Evolutionary conservation across 495 filamentous ascomycete species (phyloP).

Genomic region (Xylaria bambusicola): DNA sequence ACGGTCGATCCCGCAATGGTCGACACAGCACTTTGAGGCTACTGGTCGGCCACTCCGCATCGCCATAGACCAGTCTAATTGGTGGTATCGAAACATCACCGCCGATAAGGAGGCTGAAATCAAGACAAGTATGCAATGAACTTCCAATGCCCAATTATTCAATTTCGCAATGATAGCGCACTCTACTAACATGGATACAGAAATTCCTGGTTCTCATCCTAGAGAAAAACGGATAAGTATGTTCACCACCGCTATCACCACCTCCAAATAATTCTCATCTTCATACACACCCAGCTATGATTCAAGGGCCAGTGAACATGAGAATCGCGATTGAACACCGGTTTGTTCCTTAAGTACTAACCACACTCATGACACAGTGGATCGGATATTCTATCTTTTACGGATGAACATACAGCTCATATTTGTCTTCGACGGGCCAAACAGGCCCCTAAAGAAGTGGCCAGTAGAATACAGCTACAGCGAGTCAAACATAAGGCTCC

Average conservation of each 20-base stretch:
- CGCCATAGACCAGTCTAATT: constrained; percentile 25
- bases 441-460: constrained; percentile 21
- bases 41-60: constrained; percentile 23
- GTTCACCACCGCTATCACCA: neutral
- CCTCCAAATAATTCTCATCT: neutral
- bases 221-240: constrained; percentile 22
- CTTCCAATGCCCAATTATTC: no score
- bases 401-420: constrained; percentile 32
- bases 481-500: constrained; percentile 21
- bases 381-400: constrained; percentile 25
- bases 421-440: constrained; percentile 33
- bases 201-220: constrained; percentile 22
- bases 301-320: neutral
- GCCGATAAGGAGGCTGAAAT: constrained; percentile 20
- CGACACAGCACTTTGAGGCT: constrained; percentile 22
- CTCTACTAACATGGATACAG: constrained; percentile 15
- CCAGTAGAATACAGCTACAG: constrained; percentile 20
- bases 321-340: neutral
- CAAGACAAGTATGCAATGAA: constrained; percentile 10
- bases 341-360: neutral
- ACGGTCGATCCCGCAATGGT: constrained; percentile 24
- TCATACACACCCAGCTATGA: neutral
- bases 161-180: no score
- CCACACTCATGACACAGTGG: constrained; percentile 11
- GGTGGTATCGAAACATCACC: constrained; percentile 27